These are phyloP conservation scores for Tricholoma bakamatsutake DNA, from an alignment of 768 basidiomycete genomes.

Conservation along the genomic window DNA sequence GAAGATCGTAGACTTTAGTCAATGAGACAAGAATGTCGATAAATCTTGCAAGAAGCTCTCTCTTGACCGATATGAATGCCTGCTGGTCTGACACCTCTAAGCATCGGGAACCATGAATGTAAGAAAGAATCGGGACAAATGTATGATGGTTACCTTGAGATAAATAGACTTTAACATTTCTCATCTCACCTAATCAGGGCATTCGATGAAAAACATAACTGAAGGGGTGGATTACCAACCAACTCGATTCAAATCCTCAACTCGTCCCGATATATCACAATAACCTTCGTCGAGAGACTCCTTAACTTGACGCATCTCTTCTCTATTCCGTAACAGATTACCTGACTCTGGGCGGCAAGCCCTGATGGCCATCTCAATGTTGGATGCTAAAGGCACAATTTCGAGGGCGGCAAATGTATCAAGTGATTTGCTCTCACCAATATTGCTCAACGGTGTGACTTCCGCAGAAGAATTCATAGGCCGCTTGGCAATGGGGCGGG, in stretches of 20 bases:
- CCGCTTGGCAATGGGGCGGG: conserved; percentile 5
- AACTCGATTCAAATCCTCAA: conserved; percentile 53
- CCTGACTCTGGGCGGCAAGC: conserved; percentile 68
- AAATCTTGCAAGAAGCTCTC: conserved; percentile 63
- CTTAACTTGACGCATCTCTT: conserved; percentile 65
- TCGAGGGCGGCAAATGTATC: not conserved
- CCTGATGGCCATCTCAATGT: conserved; percentile 65
- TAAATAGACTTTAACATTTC: conserved; percentile 54
- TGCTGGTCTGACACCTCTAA: conserved; percentile 53
- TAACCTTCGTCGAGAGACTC: conserved; percentile 79
- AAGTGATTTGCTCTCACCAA: conserved; percentile 28
- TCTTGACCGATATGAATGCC: conserved; percentile 45
- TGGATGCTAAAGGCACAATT: conserved; percentile 37
- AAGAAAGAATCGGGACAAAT: too few relatives aligned
- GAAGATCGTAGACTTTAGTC: conserved; percentile 66
- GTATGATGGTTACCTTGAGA: conserved; percentile 45
- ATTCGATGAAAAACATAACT: not conserved
- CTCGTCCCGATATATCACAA: conserved; percentile 68
- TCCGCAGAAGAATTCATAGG: conserved; percentile 9
- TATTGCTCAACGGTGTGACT: conserved; percentile 36
- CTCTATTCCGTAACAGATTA: conserved; percentile 53
- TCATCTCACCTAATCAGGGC: conserved; percentile 46
- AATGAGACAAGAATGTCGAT: conserved; percentile 64
- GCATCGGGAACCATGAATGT: conserved; percentile 1
- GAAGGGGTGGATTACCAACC: conserved; percentile 34